phyloP scores from a whole-genome alignment of 192 early-diverging fungal species.

The Coemansia umbellata region DNA sequence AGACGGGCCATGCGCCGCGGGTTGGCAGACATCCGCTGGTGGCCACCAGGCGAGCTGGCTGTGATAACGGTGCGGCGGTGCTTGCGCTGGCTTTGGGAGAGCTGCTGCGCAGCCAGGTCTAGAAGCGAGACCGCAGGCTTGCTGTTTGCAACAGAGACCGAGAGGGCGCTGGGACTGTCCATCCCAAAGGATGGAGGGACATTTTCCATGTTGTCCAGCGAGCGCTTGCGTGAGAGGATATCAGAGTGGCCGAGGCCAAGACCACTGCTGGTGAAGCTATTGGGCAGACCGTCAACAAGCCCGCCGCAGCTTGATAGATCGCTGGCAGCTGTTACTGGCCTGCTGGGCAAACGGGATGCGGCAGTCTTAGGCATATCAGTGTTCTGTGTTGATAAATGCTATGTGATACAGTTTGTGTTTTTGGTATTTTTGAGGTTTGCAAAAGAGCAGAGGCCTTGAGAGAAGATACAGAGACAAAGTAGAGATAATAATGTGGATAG shows the following conservation, averaged over 20 bases:
- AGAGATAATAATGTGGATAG: too few species aligned
- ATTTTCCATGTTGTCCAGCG: conserved; percentile 41
- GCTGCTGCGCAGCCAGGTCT: conserved; percentile 38
- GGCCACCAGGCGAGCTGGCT: conserved; percentile 40
- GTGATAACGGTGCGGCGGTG: conserved; percentile 35
- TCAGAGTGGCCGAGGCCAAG: conserved; percentile 35
- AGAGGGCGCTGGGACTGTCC: conserved; percentile 7
- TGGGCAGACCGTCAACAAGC: conserved; percentile 11
- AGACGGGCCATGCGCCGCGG: conserved; percentile 24
- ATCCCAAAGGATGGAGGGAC: conserved; percentile 28
- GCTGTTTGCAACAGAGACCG: conserved; percentile 4
- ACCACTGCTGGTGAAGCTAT: conserved; percentile 18
- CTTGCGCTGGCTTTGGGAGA: conserved; percentile 44
- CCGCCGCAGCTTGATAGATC: conserved; percentile 28
- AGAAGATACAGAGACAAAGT: too few species aligned
- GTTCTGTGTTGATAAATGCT: neutral
- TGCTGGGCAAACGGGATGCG: conserved; percentile 8
- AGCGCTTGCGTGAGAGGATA: conserved; percentile 34
- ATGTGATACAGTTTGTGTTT: too few species aligned
- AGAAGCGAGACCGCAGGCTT: conserved; percentile 37
- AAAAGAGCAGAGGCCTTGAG: too few species aligned
- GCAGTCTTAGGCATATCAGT: conserved; percentile 23
- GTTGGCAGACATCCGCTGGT: conserved; percentile 25
- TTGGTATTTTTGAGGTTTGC: too few species aligned
- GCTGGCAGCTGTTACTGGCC: conserved; percentile 7